Evolutionary conservation across 1,284 basidiomycete genomes (phyloP), one percentile per base, ranked within the genome.

Genomic region (Coniferiporia sulphurascens): DNA sequence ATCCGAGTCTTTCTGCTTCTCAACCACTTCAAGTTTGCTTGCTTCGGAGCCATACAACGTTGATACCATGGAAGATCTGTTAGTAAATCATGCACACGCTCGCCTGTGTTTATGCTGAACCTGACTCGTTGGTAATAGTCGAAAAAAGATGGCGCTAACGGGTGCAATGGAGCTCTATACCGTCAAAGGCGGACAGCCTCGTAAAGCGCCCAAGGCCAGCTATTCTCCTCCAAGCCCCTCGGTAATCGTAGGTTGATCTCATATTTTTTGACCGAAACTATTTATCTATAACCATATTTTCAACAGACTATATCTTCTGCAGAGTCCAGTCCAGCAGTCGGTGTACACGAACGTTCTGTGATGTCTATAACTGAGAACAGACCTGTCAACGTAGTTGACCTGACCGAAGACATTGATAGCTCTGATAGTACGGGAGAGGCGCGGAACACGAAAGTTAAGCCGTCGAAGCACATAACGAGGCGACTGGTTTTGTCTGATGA

Each of bases 401-500:
- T 41, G 44, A n/a, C 6, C 19, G 51, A 46, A 21, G 51, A 54
- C 43, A 21, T n/a, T 21, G 48, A 57, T 9, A 44, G 22, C 12
- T 9, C 17, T 13, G 52, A 54, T 9, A 44, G 22, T n/a, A 13
- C 21, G 4, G 58, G 48, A 2, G 52, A 41, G 15, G 32, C 46
- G n/a, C 46, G 17, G 17, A 15, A 17, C 21, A 19, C 45, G n/a
- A 52, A 45, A 1, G 9, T 34, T 5, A 61, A 48, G 22, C 49
- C 22, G 9, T 19, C 15, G 10, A 50, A 38, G 32, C 22, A 9
- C 1, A 48, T 43, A 12, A 15, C 35, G 27, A 61, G 57, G 27
- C 59, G 59, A 3, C 46, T 61, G 3, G 49, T 61, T 2, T 61
- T 48, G 59, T 61, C 59, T 19, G 55, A 56, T 34, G 59, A 61